Evolutionary conservation across 2,329 filamentous ascomycete genomes (phyloP), one percentile per base, ranked within the genome.

Genomic region (Huntiella moniliformis): DNA sequence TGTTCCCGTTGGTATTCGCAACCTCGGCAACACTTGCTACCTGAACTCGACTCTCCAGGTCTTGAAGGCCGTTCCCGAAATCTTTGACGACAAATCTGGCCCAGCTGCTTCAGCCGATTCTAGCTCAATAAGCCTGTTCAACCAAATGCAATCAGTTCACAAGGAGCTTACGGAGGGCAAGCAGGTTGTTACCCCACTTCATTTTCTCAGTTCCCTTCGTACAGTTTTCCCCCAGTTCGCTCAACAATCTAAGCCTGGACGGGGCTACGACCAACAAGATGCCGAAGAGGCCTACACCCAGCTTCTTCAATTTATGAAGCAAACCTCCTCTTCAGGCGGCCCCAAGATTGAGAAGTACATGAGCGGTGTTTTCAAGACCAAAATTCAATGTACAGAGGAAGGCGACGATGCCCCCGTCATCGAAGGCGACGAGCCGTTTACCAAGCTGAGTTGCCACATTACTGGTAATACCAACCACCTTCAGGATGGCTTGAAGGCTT

Each of bases 271-370:
- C n/a, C 91, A 98, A 63, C 91, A 98, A 63, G 91, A 98, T 65
- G 91, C 91, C 1, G 91, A 98, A 61, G 91, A 98, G 62, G 91
- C 88, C 40, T 98, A 88, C 86, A 91, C 88, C 15, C 88, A 96
- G 59, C 92, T 98, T 51, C 66, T 98, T 4, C 77, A 81, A 38
- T 82, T 88, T 56, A 65, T 98, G 34, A 77, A 81, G 51, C 35
- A 42, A n/a, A 49, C 45, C 15, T 38, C 45, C 31, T 10, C 42
- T 31, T 37, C 18, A 4, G 17, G 39, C 3, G 16, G 7, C 15
- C 22, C 16, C 11, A 74, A 82, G 56, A 73, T 98, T 51, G 85
- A 95, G 58, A 85, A 81, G 60, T 96, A 88, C 65, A 78, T 98
- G 71, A 73, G 80, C 12, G 88, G 91, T 48, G 74, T 74, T 54